phyloP scores from a whole-genome alignment of 228 moss, liverwort and hornwort species.

The Sphagnum magellanicum region DNA sequence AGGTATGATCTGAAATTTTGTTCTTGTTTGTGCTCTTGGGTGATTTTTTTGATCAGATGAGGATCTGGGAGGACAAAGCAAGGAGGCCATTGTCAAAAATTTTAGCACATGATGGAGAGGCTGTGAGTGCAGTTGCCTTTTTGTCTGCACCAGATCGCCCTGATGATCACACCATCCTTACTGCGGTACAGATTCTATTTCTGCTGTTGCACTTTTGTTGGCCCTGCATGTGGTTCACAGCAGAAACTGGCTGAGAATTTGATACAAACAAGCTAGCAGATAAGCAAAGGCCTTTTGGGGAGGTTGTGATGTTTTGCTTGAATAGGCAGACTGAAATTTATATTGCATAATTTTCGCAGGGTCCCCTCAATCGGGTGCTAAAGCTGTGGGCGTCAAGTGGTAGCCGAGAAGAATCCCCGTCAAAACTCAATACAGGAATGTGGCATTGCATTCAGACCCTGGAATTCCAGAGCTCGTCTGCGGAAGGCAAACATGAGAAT shows the following conservation, averaged over 20 bases:
- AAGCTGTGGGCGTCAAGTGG: conserved; percentile 38
- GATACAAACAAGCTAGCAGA: too few species aligned
- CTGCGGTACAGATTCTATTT: conserved; percentile 42
- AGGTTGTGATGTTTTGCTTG: conserved; percentile 31
- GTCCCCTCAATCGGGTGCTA: conserved; percentile 47
- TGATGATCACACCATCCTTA: conserved; percentile 60
- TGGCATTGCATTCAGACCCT: conserved; percentile 83
- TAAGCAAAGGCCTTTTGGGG: conserved; percentile 5
- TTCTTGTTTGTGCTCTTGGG: not conserved
- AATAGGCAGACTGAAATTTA: conserved; percentile 11
- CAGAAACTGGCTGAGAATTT: too few species aligned
- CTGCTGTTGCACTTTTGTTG: too few species aligned
- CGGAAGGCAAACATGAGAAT: conserved; percentile 44
- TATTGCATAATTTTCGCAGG: conserved; percentile 14
- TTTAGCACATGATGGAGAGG: conserved; percentile 52
- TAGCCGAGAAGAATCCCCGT: conserved; percentile 41
- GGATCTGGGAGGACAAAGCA: conserved; percentile 78
- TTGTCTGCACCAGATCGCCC: conserved; percentile 56
- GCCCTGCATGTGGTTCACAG: too few species aligned
- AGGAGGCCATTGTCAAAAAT: conserved; percentile 34
- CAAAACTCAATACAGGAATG: conserved; percentile 47
- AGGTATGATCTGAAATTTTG: not conserved
- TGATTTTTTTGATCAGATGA: conserved; percentile 38
- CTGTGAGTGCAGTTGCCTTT: conserved; percentile 74
- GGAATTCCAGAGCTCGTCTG: conserved; percentile 61